Conservation (phyloP, 257 asterid genomes). For the Jaltomata sinuosa region DNA sequence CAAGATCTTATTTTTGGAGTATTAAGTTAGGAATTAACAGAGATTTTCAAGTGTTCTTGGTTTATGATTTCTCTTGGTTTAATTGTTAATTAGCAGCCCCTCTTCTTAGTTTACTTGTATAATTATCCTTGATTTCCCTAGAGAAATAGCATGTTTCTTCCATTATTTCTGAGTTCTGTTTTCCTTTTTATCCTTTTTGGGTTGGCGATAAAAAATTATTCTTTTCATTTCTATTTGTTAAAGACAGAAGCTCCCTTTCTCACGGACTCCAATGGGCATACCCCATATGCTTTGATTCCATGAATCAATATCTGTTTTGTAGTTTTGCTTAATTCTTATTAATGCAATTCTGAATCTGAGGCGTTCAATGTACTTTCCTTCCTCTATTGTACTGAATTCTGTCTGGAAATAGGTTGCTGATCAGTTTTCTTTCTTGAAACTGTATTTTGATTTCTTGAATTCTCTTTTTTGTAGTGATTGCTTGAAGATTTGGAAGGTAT, state of each 20-base stretch:
- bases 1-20: background rate
- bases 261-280: background rate
- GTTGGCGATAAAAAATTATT: background rate
- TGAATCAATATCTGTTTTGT: background rate
- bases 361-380: background rate
- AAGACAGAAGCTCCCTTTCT: background rate
- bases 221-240: background rate
- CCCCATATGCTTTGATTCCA: too few species aligned
- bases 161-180: background rate
- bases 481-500: slow-evolving; percentile 3
- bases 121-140: background rate
- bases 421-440: background rate
- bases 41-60: background rate
- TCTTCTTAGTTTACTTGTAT: background rate
- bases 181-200: background rate
- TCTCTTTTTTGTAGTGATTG: background rate
- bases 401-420: background rate
- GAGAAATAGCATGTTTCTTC: background rate
- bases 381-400: background rate
- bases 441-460: background rate
- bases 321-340: background rate
- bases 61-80: background rate
- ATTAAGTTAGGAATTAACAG: background rate
- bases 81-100: background rate
- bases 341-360: background rate